Conservation (phyloP, 208 protist species). For the Borovskyia barvae region DNA sequence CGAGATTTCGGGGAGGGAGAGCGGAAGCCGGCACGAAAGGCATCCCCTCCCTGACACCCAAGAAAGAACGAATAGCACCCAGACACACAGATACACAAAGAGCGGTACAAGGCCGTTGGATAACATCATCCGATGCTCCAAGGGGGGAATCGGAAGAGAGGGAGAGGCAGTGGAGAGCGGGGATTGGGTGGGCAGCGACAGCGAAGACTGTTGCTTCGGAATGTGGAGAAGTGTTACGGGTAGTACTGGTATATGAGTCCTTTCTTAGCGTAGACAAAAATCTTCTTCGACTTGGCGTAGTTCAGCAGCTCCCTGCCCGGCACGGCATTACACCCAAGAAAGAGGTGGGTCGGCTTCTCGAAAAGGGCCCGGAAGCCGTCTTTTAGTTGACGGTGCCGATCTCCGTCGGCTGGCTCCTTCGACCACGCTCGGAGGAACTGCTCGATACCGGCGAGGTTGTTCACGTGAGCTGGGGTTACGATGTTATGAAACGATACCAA, state of each 20-base stretch:
- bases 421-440: slow-evolving; percentile 72
- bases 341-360: slow-evolving; percentile 55
- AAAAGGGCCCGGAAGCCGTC: slow-evolving; percentile 57
- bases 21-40: too few relatives aligned
- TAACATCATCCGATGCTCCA: too few relatives aligned
- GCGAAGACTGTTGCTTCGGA: too few relatives aligned
- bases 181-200: too few relatives aligned
- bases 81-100: too few relatives aligned
- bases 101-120: too few relatives aligned
- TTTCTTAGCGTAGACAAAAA: slow-evolving; percentile 83
- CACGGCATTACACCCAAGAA: slow-evolving; percentile 65
- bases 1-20: too few relatives aligned
- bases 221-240: too few relatives aligned
- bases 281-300: slow-evolving; percentile 73
- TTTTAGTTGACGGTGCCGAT: slow-evolving; percentile 78
- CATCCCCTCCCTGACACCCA: too few relatives aligned
- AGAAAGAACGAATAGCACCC: too few relatives aligned
- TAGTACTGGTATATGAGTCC: slow-evolving; percentile 67
- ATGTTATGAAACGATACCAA: slow-evolving; percentile 57
- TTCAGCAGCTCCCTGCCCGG: slow-evolving; percentile 77
- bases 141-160: too few relatives aligned
- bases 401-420: slow-evolving; percentile 59
- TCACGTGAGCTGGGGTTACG: slow-evolving; percentile 61
- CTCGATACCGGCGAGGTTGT: slow-evolving; percentile 52
- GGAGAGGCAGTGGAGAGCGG: too few relatives aligned